Evolutionary conservation across 2,329 filamentous ascomycete species (phyloP).

Genomic region (Hortaea werneckii): DNA sequence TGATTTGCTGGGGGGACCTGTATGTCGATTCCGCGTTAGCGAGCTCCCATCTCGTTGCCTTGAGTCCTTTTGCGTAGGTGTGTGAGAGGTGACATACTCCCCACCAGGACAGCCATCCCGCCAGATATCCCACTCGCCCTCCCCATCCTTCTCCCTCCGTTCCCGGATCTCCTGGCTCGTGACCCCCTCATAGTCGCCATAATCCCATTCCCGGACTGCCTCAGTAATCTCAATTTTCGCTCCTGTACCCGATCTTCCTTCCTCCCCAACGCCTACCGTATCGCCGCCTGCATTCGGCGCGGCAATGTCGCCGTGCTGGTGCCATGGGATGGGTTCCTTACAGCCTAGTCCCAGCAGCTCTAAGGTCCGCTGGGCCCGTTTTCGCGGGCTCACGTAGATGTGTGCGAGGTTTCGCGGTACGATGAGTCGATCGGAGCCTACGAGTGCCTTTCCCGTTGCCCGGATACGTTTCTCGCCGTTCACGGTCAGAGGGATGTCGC

Average conservation of each 20-base stretch:
- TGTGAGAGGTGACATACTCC: slow-evolving; percentile 28
- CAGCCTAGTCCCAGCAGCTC: slow-evolving; percentile 72
- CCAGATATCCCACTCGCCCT: slow-evolving; percentile 75
- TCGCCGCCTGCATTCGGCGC: slow-evolving; percentile 21
- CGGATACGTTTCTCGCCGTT: slow-evolving; percentile 53
- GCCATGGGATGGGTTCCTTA: slow-evolving; percentile 56
- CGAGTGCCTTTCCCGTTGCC: slow-evolving; percentile 67
- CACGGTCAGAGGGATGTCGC: slow-evolving; percentile 73
- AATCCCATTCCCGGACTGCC: slow-evolving; percentile 50
- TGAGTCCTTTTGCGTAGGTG: no score
- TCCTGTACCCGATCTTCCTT: slow-evolving; percentile 16
- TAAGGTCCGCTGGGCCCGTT: slow-evolving; percentile 78
- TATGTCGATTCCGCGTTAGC: background rate
- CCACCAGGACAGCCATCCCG: slow-evolving; percentile 74
- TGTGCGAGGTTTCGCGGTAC: slow-evolving; percentile 72
- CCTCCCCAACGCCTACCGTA: slow-evolving; percentile 14
- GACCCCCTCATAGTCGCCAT: slow-evolving; percentile 53
- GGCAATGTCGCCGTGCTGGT: slow-evolving; percentile 15
- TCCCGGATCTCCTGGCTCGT: slow-evolving; percentile 41
- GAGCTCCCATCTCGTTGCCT: no score
- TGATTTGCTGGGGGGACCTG: slow-evolving; percentile 63
- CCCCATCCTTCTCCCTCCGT: slow-evolving; percentile 35
- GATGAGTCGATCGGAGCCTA: slow-evolving; percentile 76
- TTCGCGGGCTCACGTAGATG: slow-evolving; percentile 85
- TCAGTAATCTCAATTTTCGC: slow-evolving; percentile 42